A percentile compares a stretch with the other conserved stretches of the same genome.
These are phyloP conservation scores for Babesia bovis DNA, from an alignment of 169 alveolate genomes.

Conservation along the genomic window DNA sequence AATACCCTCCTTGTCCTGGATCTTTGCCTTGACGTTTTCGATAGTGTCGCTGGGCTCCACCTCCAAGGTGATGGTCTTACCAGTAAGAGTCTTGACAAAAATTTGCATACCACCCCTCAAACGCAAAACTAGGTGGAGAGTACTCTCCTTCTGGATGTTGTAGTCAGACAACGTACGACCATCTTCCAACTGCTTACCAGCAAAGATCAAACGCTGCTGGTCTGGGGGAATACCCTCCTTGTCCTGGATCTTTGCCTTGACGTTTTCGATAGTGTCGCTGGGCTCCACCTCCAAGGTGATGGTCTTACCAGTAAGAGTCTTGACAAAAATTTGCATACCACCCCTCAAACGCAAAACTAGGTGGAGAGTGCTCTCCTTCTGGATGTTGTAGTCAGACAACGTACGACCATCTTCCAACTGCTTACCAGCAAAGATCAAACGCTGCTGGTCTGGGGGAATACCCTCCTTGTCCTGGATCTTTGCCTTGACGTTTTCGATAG, in stretches of 20 bases:
- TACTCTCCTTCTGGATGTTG: constrained; percentile 97
- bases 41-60: constrained; percentile 96
- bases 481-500: constrained; percentile 97
- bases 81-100: constrained; percentile 76
- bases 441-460: constrained; percentile 99
- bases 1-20: constrained; percentile 97
- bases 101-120: constrained; percentile 96
- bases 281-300: constrained; percentile 95
- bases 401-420: constrained; percentile 98
- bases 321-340: constrained; percentile 81
- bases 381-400: constrained; percentile 97
- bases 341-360: constrained; percentile 98
- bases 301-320: constrained; percentile 86
- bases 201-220: constrained; percentile 98
- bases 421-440: constrained; percentile 98
- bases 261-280: constrained; percentile 95
- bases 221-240: constrained; percentile 99
- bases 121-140: constrained; percentile 97
- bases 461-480: constrained; percentile 97
- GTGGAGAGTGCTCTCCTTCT: constrained; percentile 96
- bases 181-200: constrained; percentile 98
- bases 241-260: constrained; percentile 96
- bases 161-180: constrained; percentile 98
- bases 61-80: constrained; percentile 92
- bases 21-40: constrained; percentile 96